Base-by-base conservation (phyloP, 768 basidiomycete genomes). In the Omphalotus guepiniiformis region DNA sequence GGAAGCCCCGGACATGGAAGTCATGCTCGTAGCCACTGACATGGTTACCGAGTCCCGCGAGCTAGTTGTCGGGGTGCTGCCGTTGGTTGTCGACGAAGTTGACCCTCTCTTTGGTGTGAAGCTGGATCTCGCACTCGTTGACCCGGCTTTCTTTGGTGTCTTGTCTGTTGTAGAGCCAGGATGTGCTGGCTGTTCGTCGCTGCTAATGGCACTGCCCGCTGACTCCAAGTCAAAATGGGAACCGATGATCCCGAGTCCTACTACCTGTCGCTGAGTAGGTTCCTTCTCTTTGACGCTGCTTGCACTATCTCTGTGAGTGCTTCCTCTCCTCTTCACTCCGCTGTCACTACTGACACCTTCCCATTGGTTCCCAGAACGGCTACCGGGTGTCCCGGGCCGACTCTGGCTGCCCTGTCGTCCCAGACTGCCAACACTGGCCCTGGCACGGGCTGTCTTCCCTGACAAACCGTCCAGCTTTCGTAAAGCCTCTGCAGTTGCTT, bases 381-480 rank as follows among this genome's bases (percentile, higher is more conserved):
- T 73, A 27, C 79, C 73, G 26, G 91, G 88, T 2, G 90, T 90
- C 3, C 77, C 80, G 40, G 89, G 85, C 28, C 88, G 79, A 64
- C 85, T 87, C 42, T 75, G 69, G 56, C 75, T 77, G 6, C 78
- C 74, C 35, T 81, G 74, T 16, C 83, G 80, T 52, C 83, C 82
- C 40, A 86, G 74, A 61, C 83, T 90, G 40, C 76, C 76, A 48
- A 90, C 71, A 55, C 90, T 92, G 3, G 87, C 84, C 21, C 90
- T 79, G 9, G 87, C 80, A 39, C 87, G 79, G 8, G 85, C 80
- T 29, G 76, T 82, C 60, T 86, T 88, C 1, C 85, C 85, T 9
- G 79, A 79, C 9, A 96, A 63, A 0, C 95, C 95, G 58, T 99
- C 95, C 21, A 99, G 68, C 67, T 95, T 96, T 46, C 93, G 80